These are phyloP conservation scores for Metarhizium humberi DNA, from an alignment of 2,329 filamentous ascomycete genomes.

Conservation along the genomic window DNA sequence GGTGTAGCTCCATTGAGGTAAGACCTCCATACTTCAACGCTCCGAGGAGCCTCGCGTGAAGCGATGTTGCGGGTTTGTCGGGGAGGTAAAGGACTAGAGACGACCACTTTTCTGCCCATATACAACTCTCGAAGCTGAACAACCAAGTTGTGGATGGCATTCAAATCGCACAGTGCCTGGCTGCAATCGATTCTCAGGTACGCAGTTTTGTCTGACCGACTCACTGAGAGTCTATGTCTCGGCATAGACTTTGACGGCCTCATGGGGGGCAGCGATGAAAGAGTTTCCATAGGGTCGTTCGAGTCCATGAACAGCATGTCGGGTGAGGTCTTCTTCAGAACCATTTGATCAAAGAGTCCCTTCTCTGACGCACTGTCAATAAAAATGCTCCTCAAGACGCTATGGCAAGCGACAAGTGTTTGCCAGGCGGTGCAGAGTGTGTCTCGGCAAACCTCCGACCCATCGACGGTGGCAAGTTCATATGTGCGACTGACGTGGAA, in stretches of 20 bases:
- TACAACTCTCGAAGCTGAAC: constrained; percentile 38
- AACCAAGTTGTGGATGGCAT: constrained; percentile 36
- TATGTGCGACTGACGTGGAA: constrained; percentile 39
- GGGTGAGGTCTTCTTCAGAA: constrained; percentile 37
- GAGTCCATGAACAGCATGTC: constrained; percentile 45
- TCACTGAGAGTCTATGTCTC: constrained; percentile 41
- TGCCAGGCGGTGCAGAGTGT: constrained; percentile 42
- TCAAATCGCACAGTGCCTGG: constrained; percentile 38
- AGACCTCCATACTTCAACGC: constrained; percentile 36
- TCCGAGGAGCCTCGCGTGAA: constrained; percentile 20
- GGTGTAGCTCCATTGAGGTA: constrained; percentile 27
- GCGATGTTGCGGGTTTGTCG: constrained; percentile 18
- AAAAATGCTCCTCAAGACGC: constrained; percentile 40
- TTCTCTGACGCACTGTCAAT: constrained; percentile 39
- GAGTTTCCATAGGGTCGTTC: constrained; percentile 25
- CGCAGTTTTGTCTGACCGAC: constrained; percentile 32
- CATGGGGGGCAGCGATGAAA: constrained; percentile 30
- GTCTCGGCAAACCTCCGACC: constrained; percentile 29
- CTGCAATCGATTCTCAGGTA: constrained; percentile 41
- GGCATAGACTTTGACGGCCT: constrained; percentile 28
- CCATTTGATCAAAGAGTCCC: constrained; percentile 40
- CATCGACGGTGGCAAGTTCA: constrained; percentile 31
- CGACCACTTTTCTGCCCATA: constrained; percentile 22
- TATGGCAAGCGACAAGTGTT: constrained; percentile 34
- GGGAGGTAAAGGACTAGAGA: constrained; percentile 13